Base-by-base conservation (phyloP, 768 basidiomycete genomes). In the Tricholoma matsutake region DNA sequence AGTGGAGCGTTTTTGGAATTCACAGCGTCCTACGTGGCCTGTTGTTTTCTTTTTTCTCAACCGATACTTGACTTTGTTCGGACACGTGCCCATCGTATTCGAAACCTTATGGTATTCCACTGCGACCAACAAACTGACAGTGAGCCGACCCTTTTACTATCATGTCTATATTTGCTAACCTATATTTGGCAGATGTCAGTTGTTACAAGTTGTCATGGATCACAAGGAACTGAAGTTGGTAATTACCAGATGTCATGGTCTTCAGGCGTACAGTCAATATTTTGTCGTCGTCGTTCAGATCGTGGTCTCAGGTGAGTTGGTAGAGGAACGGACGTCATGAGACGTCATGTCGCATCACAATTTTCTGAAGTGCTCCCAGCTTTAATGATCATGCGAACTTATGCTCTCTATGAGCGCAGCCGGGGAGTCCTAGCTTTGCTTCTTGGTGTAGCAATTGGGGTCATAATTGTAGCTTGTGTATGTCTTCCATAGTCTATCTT, bases 1-100 rank as follows among this genome's bases (percentile, higher is more conserved):
- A 59, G 60, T 78, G 9, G 67, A 70, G 56, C 66, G 72, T 31
- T 78, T 75, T 65, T 81, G 81, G 80, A 49, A 65, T 59, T 39
- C 57, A 22, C 31, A 41, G 22, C 16, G 61, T n/a, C 31, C 65
- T 4, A 69, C 68, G 32, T 68, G 69, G 68, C 66, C 66, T 0
- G 61, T 63, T 14, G 47, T 64, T 3, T 62, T 77, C 16, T 78
- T 79, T 67, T 70, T 74, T 49, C 13, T 67, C 25, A 78, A 75
- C 57, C 76, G 78, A 6, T 79, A 78, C 59, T 16, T 72, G 8
- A 68, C 73, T 4, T 54, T 76, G 8, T 59, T 71, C 13, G 72
- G 73, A 2, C 74, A 75, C 51, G 58, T 74, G 1, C 69, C 75
- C 31, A 64, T 71, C 34, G 60, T 72, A 3, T 16, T 68, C 2